phyloP scores from a whole-genome alignment of 169 alveolate genomes.

The Cryptosporidium bovis region DNA sequence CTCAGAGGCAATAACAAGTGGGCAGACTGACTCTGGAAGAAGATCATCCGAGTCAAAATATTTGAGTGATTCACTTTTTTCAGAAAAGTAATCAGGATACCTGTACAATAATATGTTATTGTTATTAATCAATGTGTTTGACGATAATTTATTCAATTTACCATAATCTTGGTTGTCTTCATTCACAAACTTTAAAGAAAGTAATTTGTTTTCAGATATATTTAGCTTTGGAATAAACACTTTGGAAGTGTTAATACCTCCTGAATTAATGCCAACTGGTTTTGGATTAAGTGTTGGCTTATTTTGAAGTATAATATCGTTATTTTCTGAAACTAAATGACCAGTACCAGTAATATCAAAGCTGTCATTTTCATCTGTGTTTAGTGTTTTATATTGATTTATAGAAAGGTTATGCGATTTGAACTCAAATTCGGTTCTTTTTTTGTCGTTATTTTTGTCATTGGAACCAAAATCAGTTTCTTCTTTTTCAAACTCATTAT shows the following conservation, averaged over 20 bases:
- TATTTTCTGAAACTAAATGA: too few relatives aligned
- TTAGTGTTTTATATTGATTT: not conserved
- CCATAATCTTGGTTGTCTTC: not conserved
- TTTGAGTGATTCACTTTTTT: constrained; percentile 23
- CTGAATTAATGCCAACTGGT: not conserved
- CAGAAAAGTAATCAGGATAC: constrained; percentile 39
- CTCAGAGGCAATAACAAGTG: not conserved
- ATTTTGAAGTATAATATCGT: too few relatives aligned
- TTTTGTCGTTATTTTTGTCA: too few relatives aligned
- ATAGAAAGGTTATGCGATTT: constrained; percentile 5
- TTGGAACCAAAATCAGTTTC: not conserved
- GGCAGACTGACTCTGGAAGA: constrained; percentile 36
- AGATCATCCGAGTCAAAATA: constrained; percentile 45
- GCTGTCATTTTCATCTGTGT: not conserved
- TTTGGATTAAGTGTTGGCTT: not conserved
- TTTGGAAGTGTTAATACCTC: not conserved
- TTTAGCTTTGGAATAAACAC: constrained; percentile 19
- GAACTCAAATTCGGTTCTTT: not conserved
- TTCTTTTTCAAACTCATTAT: not conserved
- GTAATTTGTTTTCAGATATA: constrained; percentile 5
- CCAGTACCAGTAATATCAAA: too few relatives aligned
- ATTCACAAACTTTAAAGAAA: not conserved
- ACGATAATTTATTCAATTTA: too few relatives aligned
- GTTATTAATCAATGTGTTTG: not conserved
- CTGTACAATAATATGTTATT: constrained; percentile 10